Conservation (phyloP, 176 grass and related monocot genomes). For the Carex scoparia region DNA sequence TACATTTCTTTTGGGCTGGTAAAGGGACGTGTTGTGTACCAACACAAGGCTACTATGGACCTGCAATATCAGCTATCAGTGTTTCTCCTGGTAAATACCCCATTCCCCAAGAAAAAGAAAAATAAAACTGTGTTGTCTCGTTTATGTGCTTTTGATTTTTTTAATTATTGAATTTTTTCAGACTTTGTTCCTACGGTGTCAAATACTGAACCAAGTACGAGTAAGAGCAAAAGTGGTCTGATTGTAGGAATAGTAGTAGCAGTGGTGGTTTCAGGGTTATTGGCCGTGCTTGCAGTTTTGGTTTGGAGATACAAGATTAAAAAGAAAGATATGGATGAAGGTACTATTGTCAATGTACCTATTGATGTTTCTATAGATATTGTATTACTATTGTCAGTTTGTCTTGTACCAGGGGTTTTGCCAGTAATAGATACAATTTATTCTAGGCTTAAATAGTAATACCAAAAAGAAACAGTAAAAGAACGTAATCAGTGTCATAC, state of each 20-base stretch:
- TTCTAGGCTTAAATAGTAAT: neutral
- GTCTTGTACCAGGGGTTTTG: neutral
- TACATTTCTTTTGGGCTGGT: constrained; percentile 96
- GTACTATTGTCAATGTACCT: neutral
- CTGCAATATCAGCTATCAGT: constrained; percentile 66
- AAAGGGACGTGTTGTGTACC: constrained; percentile 87
- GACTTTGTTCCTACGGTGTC: constrained; percentile 42
- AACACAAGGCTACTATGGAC: constrained; percentile 66
- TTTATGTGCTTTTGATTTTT: constrained; percentile 14
- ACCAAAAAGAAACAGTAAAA: neutral
- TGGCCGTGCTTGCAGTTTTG: constrained; percentile 31
- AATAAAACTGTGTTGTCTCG: neutral
- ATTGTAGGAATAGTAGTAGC: constrained; percentile 48
- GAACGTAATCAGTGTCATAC: neutral
- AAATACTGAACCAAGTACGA: constrained; percentile 25
- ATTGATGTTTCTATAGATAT: neutral
- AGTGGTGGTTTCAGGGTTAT: constrained; percentile 37
- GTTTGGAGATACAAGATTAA: constrained; percentile 49
- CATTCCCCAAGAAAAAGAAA: neutral
- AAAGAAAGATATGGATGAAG: constrained; percentile 40
- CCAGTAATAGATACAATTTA: neutral
- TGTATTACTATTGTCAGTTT: neutral
- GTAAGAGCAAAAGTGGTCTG: constrained; percentile 40
- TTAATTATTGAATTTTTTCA: constrained; percentile 28
- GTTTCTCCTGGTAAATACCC: constrained; percentile 32